These are phyloP conservation scores for Bauhinia variegata DNA, from an alignment of 306 rosid genomes.

Conservation along the genomic window DNA sequence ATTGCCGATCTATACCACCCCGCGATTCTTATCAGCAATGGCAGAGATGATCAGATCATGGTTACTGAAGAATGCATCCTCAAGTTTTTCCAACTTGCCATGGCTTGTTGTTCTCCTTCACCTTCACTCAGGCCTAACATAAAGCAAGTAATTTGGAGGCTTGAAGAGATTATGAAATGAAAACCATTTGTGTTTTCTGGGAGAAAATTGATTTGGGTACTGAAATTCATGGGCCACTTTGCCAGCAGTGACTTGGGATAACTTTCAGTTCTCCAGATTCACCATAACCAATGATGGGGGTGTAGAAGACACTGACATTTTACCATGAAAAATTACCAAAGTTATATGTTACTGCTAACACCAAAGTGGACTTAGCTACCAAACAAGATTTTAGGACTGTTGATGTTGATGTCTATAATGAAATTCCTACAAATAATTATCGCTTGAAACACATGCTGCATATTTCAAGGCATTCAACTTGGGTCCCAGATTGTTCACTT, in stretches of 20 bases:
- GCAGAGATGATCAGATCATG: constrained; percentile 34
- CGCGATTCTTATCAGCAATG: constrained; percentile 58
- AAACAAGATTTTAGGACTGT: constrained; percentile 33
- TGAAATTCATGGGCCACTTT: constrained; percentile 27
- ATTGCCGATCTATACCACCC: constrained; percentile 82
- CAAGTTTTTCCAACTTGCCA: constrained; percentile 75
- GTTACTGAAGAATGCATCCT: constrained; percentile 65
- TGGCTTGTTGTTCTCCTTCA: constrained; percentile 87
- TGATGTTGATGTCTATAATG: constrained; percentile 41
- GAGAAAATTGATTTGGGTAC: constrained; percentile 16
- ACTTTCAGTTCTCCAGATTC: constrained; percentile 38
- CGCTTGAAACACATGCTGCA: constrained; percentile 37
- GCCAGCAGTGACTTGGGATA: constrained; percentile 30
- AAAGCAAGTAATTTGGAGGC: constrained; percentile 74
- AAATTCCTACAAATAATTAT: constrained; percentile 39
- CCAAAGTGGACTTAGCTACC: constrained; percentile 40
- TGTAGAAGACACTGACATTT: constrained; percentile 42
- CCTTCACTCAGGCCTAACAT: constrained; percentile 81
- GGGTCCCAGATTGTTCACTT: too few species aligned
- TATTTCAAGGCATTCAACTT: constrained; percentile 32
- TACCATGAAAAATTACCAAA: constrained; percentile 34
- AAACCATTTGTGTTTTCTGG: constrained; percentile 3
- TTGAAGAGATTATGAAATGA: constrained; percentile 71
- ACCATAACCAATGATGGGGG: constrained; percentile 28
- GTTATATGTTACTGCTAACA: constrained; percentile 26